Evolutionary conservation across 2,329 filamentous ascomycete species (phyloP).

Genomic region (Furcasterigmium sp.): DNA sequence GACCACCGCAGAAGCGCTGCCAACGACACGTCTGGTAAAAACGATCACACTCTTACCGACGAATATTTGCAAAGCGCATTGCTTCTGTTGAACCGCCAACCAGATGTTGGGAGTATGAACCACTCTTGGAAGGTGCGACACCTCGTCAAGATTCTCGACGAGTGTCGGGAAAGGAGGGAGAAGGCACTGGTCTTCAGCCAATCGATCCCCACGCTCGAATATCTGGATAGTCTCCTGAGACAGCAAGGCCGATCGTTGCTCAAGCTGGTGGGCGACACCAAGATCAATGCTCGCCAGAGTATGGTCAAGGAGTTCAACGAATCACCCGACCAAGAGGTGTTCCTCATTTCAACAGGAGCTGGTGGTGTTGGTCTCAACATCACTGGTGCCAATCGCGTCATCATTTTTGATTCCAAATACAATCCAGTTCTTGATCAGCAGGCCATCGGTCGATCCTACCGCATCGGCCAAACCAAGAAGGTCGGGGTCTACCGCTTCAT

Average conservation of each 20-base stretch:
- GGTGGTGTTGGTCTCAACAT: constrained; percentile 84
- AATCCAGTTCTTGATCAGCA: constrained; percentile 82
- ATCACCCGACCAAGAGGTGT: constrained; percentile 46
- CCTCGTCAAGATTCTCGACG: constrained; percentile 63
- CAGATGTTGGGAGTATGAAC: constrained; percentile 35
- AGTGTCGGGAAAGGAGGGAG: constrained; percentile 57
- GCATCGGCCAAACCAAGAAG: constrained; percentile 73
- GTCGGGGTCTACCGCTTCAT: constrained; percentile 84
- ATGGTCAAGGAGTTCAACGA: constrained; percentile 66
- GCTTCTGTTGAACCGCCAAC: constrained; percentile 27
- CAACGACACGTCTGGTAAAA: constrained; percentile 7
- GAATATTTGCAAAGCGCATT: constrained; percentile 16
- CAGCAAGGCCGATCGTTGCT: constrained; percentile 39
- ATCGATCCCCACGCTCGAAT: constrained; percentile 64
- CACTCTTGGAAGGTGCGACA: constrained; percentile 66
- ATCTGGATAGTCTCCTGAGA: constrained; percentile 54
- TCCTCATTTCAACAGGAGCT: constrained; percentile 77
- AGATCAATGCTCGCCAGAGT: constrained; percentile 51
- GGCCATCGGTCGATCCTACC: constrained; percentile 80
- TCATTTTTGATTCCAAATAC: constrained; percentile 80
- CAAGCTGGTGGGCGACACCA: constrained; percentile 65
- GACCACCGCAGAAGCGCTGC: neutral
- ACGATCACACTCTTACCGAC: constrained; percentile 5
- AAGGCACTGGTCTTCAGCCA: constrained; percentile 80
- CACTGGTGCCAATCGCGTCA: constrained; percentile 74